Base-by-base conservation (phyloP, 1,284 basidiomycete genomes). In the Cryptococcus wingfieldii region DNA sequence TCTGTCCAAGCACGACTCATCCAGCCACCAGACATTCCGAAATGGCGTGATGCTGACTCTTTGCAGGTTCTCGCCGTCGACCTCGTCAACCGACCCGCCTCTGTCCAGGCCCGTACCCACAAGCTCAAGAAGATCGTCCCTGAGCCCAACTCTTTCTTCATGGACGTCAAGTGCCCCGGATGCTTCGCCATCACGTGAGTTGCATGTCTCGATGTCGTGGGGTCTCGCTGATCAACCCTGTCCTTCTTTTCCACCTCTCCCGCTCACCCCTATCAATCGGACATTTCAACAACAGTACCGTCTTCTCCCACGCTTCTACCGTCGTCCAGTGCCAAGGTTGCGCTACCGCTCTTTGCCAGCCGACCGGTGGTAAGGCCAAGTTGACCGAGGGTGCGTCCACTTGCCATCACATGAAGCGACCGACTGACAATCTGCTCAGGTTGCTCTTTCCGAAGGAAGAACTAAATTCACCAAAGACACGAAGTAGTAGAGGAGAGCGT, bases 131-230 rank as follows among this genome's bases (percentile, higher is more conserved):
- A 94, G 78, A 86, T 98, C 73, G 96, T 99, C 71, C 96, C 97
- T 81, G 89, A 86, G 63, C 92, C 92, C 66, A 92, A 96, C 82
- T 96, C 93, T 47, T 98, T 94, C 83, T 98, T 98, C 83, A 98
- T 98, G 96, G 96, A 99, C 78, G 94, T 98, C 74, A 98, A 98
- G 82, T 98, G 95, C 83, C 89, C 95, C 74, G 90, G 92, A 89
- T 78, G 77, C 67, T 78, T 78, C 76, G 75, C 77, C 67, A 78
- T 78, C 71, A 78, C 77, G 71, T 72, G 55, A 58, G 71, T 72
- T 34, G 44, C 34, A 16, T 12, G 14, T 46, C 25, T 16, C 27
- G 18, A 14, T 42, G 13, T 37, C 14, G 10, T 41, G 37, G 37
- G n/a, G 34, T 50, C 34, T 50, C n/a, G 48, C 19, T 50, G 48